phyloP scores from a whole-genome alignment of 1,284 basidiomycete genomes.

The Nidula niveotomentosa region DNA sequence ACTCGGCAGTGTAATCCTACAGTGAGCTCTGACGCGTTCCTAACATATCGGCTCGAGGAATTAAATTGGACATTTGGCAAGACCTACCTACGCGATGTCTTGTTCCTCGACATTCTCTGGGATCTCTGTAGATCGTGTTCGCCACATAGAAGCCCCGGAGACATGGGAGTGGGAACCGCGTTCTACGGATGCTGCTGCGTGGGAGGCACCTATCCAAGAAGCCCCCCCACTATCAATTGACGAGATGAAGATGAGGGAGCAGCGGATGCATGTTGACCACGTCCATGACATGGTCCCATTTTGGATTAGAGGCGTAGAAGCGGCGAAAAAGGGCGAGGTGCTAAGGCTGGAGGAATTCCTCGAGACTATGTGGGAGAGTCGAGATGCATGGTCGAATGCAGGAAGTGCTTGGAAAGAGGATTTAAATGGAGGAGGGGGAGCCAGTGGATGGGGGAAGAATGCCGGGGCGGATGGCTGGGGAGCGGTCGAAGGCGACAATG shows the following conservation, averaged over 20 bases:
- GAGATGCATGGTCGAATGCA: too few relatives aligned
- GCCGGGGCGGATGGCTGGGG: too few relatives aligned
- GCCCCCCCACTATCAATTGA: conserved; percentile 26
- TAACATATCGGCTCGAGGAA: too few relatives aligned
- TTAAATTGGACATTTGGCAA: too few relatives aligned
- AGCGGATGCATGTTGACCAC: conserved; percentile 25
- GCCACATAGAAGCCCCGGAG: background rate
- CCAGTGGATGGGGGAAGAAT: too few relatives aligned
- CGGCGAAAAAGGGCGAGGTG: conserved; percentile 47
- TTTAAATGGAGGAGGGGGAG: too few relatives aligned
- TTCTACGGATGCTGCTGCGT: background rate
- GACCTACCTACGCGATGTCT: background rate
- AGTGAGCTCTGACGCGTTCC: too few relatives aligned
- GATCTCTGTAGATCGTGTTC: background rate
- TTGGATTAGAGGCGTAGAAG: conserved; percentile 53
- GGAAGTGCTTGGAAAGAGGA: too few relatives aligned
- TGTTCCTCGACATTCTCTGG: background rate
- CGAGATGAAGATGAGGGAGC: conserved; percentile 47
- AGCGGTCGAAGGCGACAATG: too few relatives aligned
- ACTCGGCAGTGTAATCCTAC: too few relatives aligned
- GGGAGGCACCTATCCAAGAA: conserved; percentile 2
- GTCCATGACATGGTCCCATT: conserved; percentile 48
- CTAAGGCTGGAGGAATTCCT: conserved; percentile 50
- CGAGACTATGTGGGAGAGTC: conserved; percentile 23
- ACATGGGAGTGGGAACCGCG: background rate